phyloP scores from a whole-genome alignment of 805 yeast genomes.

The Millerozyma miso region DNA sequence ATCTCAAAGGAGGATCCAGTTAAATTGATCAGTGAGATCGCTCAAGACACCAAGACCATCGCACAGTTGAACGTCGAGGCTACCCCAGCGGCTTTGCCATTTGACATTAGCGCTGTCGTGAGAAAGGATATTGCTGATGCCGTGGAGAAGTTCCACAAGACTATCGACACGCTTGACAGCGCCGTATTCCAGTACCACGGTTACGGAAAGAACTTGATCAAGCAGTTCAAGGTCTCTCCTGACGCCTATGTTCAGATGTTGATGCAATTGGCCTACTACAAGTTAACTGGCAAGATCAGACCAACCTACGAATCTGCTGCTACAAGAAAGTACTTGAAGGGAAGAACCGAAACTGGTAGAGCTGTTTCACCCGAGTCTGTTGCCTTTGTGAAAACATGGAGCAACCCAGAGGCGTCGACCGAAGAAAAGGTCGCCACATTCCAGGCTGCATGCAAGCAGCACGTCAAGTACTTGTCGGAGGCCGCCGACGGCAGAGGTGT shows the following conservation, averaged over 20 bases:
- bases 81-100: constrained; percentile 32
- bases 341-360: constrained; percentile 93
- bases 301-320: constrained; percentile 97
- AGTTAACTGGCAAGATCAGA: constrained; percentile 69
- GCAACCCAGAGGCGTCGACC: constrained; percentile 45
- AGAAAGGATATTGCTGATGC: constrained; percentile 54
- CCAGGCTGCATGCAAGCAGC: constrained; percentile 69
- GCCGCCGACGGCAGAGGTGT: constrained; percentile 88
- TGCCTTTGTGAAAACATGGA: constrained; percentile 71
- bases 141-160: constrained; percentile 47
- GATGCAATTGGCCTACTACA: constrained; percentile 86
- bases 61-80: constrained; percentile 7
- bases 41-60: constrained; percentile 8
- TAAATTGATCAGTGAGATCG: constrained; percentile 24
- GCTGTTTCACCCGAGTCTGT: constrained; percentile 70
- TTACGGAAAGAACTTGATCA: constrained; percentile 82
- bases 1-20: constrained; percentile 46
- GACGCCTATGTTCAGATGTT: constrained; percentile 91
- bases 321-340: constrained; percentile 80
- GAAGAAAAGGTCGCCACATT: constrained; percentile 63
- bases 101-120: constrained; percentile 55
- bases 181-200: constrained; percentile 78
- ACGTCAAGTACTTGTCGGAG: constrained; percentile 63
- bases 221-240: constrained; percentile 81
- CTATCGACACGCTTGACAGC: constrained; percentile 66